Evolutionary conservation across 164 flowering plant species (phyloP), one percentile per base, ranked within the genome.

Genomic region (Liriodendron chinense): DNA sequence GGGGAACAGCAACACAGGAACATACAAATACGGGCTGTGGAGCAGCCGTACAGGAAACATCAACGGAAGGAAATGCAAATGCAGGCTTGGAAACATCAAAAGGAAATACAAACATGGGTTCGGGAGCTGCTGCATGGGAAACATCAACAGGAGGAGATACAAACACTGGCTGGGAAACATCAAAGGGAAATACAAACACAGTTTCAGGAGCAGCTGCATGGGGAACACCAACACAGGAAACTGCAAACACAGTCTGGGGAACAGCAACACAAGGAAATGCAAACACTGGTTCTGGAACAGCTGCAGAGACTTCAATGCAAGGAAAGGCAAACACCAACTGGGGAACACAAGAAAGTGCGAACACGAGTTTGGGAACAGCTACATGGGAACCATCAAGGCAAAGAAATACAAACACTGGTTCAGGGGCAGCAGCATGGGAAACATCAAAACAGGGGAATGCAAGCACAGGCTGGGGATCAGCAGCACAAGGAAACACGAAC

Each of bases 401-500:
- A 47, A 7, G 5, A 34, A 7, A 34, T 34, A 4, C 43, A 34
- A 34, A 34, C 43, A 34, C 70, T 16, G 73, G 72, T 12, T 53
- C 59, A 12, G 43, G 43, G 5, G 43, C 43, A 53, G 18, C 16
- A 8, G 59, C 18, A 50, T 85, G 89, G 90, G 82, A 80, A 9
- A 78, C 83, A n/a, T 70, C 82, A 73, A 84, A 2, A 9, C 47
- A 79, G 18, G 87, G 74, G 65, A 86, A 85, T 65, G 81, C 80
- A 71, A 89, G 84, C 71, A 72, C 82, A 78, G 86, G 84, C 49
- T 85, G 88, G 88, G 91, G 78, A 66, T 73, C 73, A 14, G 12
- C 59, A 53, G 64, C 69, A 23, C 76, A 80, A 69, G 86, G 81
- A 28, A 80, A 72, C 70, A 69, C 74, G 56, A 76, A 65, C 49